Evolutionary conservation across 768 basidiomycete genomes (phyloP), one percentile per base, ranked within the genome.

Genomic region (Sutorius australiensis): DNA sequence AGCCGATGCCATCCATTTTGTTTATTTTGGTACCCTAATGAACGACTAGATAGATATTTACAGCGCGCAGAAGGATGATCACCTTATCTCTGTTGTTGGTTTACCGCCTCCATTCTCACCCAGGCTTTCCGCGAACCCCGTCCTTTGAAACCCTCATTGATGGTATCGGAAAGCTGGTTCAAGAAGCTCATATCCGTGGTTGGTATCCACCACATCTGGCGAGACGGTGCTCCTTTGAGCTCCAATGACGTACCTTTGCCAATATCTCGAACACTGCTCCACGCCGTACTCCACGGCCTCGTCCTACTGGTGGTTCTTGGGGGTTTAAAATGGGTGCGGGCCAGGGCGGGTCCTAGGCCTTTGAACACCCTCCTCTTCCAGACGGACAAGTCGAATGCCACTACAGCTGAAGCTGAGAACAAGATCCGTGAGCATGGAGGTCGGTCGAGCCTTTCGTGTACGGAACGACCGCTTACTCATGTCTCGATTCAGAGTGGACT

Each of bases 401-500:
- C 48, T 45, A 54, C 51, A n/a, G 51, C 36, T 13, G 41, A 17
- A 42, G 52, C 36, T 3, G 37, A 50, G 17, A 64, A 71, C 47
- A 65, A 61, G 38, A 31, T 44, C 50, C 59, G 67, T 11, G 56
- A 59, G 40, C 51, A 46, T 39, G 62, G 66, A 54, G 61, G 72
- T 65, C 48, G 42, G 48, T 44, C 37, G 34, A 16, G 21, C 37
- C 19, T 1, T 33, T 17, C 24, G 31, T n/a, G 19, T 16, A 14
- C 46, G 14, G 13, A 14, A 32, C 13, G 31, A 44, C 28, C 47
- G 27, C 49, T 55, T 45, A 61, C 42, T n/a, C 2, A 5, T 33
- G 3, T 9, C 33, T 50, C 19, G 5, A 38, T 51, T 16, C 48
- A 84, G 84, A 76, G 60, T 84, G 83, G 83, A 71, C 60, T 2